Evolutionary conservation across 768 basidiomycete genomes (phyloP).

Genomic region (Plicaturopsis crispa): DNA sequence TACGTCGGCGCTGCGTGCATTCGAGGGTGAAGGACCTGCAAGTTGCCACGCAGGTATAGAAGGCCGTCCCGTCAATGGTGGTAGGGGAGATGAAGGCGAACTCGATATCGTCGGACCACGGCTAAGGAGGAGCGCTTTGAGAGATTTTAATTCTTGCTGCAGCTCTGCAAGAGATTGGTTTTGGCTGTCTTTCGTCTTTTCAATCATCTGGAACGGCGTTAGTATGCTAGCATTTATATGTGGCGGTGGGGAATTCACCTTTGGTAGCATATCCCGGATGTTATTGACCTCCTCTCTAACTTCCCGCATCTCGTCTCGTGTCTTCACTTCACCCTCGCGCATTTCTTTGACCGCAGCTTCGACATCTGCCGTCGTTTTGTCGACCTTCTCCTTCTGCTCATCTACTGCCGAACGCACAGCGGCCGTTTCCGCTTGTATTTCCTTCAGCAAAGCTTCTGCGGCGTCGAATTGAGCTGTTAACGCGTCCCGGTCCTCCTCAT

Average conservation of each 20-base stretch:
- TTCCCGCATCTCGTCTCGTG: constrained; percentile 84
- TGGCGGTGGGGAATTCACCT: constrained; percentile 41
- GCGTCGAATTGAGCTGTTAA: constrained; percentile 87
- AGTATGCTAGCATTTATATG: constrained; percentile 4
- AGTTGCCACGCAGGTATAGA: constrained; percentile 92
- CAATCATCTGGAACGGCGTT: constrained; percentile 66
- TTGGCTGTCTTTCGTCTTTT: constrained; percentile 85
- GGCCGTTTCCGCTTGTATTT: constrained; percentile 71
- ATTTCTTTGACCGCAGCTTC: constrained; percentile 67
- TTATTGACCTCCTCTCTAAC: constrained; percentile 87
- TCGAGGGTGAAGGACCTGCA: constrained; percentile 34
- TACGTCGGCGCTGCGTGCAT: too few species aligned
- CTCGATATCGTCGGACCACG: constrained; percentile 48
- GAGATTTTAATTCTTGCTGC: constrained; percentile 89
- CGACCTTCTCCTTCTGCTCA: constrained; percentile 67
- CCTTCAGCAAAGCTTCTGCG: constrained; percentile 71
- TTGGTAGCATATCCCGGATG: constrained; percentile 88
- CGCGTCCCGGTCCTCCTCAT: constrained; percentile 81
- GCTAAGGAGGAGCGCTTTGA: constrained; percentile 83
- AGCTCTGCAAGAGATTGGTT: constrained; percentile 77
- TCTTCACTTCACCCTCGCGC: constrained; percentile 69
- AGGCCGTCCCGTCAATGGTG: constrained; percentile 49
- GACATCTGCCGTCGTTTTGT: constrained; percentile 66
- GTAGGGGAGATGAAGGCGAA: constrained; percentile 40
- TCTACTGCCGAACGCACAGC: constrained; percentile 69